Evolutionary conservation across 2,329 filamentous ascomycete species (phyloP).

Genomic region (Raffaelea albimanens): DNA sequence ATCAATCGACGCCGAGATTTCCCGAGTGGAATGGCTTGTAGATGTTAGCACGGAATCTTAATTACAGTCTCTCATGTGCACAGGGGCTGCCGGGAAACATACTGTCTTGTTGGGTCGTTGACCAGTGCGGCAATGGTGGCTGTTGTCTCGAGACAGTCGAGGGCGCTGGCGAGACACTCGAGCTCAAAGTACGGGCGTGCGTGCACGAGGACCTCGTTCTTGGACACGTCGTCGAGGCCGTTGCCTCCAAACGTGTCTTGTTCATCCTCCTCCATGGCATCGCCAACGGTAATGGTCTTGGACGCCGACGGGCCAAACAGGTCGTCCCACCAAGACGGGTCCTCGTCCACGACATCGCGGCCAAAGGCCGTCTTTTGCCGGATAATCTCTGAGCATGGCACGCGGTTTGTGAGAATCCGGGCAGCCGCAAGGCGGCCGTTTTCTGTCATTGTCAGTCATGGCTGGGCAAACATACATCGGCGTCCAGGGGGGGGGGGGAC

Average conservation of each 20-base stretch:
- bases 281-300: conserved; percentile 20
- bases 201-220: conserved; percentile 37
- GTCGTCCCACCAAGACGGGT: conserved; percentile 24
- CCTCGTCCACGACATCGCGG: conserved; percentile 20
- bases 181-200: conserved; percentile 59
- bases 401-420: conserved; percentile 40
- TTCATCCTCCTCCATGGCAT: conserved; percentile 20
- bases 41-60: neutral
- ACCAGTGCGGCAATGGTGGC: conserved; percentile 45
- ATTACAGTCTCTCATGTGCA: too few species aligned
- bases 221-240: conserved; percentile 18
- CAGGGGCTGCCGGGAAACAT: conserved; percentile 16
- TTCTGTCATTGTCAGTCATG: conserved; percentile 22
- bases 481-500: conserved; percentile 13
- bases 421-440: conserved; percentile 44
- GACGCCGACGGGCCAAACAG: conserved; percentile 18
- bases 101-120: conserved; percentile 43
- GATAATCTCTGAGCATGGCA: conserved; percentile 40
- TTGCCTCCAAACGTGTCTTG: conserved; percentile 18
- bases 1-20: conserved; percentile 46
- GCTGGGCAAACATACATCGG: neutral
- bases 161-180: conserved; percentile 54
- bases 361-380: conserved; percentile 26
- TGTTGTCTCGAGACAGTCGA: conserved; percentile 61
- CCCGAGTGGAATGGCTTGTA: conserved; percentile 24